Base-by-base conservation (phyloP, 257 asterid genomes). In the Asclepias syriaca region DNA sequence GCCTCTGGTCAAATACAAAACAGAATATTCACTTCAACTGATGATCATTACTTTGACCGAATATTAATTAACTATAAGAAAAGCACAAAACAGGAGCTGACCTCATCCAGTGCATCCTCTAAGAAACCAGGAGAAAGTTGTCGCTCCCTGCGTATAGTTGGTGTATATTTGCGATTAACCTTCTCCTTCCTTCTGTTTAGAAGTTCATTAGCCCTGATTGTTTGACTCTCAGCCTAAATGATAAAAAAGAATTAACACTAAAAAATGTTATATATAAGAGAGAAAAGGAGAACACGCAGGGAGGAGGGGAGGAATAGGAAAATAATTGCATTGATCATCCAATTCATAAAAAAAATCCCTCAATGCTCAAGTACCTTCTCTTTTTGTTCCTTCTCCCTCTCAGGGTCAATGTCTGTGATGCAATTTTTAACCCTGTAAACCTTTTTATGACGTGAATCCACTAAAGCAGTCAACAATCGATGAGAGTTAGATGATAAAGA, bases 101-200 rank as follows among this genome's bases (percentile, higher is more conserved):
- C 99, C 99, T 94, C 99, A 6, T 90, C 98, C 75, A 87, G 97
- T 8, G 90, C 96, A 49, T 89, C 97, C 82, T 95, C 99, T 54
- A 95, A 78, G 86, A 95, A 95, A 87, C 99, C 98, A 74, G 99
- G 96, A 3, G 98, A 92, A 70, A 95, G 97, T 75, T 92, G 93
- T 65, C 96, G 99, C 81, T 90, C 99, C 86, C 89, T 83, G 79
- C 99, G 97, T 66, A 72, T 82, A 57, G 97, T 88, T 73, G 89
- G 99, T 64, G 90, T 81, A 77, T 95, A 95, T 77, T 95, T 95
- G 68, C 96, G 91, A 75, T 57, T 86, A 54, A 95, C 96, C 87
- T 95, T 95, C 81, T 92, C 99, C 90, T 95, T 95, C 89, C 87
- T 95, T 75, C 93, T 88, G 79, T 86, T 90, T 73, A 95, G 98